Evolutionary conservation across 345 rosid genomes (phyloP).

Genomic region (Euphorbia peplus): DNA sequence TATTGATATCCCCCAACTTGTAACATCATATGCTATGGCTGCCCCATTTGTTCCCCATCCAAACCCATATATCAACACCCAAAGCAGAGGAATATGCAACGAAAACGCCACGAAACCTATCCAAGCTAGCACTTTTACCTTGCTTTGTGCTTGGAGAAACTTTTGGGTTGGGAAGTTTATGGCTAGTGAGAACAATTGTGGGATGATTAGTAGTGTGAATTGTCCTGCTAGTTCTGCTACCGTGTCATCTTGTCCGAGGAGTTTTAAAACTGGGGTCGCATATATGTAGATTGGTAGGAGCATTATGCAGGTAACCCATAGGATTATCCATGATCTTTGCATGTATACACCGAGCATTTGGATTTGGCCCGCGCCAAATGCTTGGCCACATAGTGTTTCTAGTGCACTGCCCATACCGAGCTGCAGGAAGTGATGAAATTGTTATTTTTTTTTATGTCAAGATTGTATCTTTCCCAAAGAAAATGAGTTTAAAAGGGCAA

Average conservation of each 20-base stretch:
- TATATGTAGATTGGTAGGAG: constrained; percentile 59
- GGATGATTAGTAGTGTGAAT: constrained; percentile 49
- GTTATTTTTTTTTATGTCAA: not conserved
- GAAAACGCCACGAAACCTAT: constrained; percentile 45
- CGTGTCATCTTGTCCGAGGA: constrained; percentile 54
- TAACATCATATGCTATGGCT: constrained; percentile 54
- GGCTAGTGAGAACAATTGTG: constrained; percentile 64
- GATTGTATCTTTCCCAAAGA: not conserved
- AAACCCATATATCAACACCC: constrained; percentile 42
- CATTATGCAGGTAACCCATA: constrained; percentile 35
- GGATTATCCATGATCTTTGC: constrained; percentile 81
- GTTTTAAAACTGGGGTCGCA: constrained; percentile 57
- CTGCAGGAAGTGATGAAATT: constrained; percentile 26
- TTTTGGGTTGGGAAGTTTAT: constrained; percentile 58
- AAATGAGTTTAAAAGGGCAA: not conserved
- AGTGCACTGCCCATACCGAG: constrained; percentile 95
- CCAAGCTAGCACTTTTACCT: constrained; percentile 52
- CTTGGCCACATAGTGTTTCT: constrained; percentile 89
- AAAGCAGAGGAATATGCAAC: constrained; percentile 42
- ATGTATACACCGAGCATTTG: constrained; percentile 69
- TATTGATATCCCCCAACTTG: constrained; percentile 42
- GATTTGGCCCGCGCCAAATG: constrained; percentile 80
- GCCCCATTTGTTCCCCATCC: constrained; percentile 63
- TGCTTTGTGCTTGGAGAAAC: constrained; percentile 85
- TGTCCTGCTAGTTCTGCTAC: constrained; percentile 58